Evolutionary conservation across 2,329 filamentous ascomycete genomes (phyloP).

Genomic region (Sporothrix brunneoviolacea): DNA sequence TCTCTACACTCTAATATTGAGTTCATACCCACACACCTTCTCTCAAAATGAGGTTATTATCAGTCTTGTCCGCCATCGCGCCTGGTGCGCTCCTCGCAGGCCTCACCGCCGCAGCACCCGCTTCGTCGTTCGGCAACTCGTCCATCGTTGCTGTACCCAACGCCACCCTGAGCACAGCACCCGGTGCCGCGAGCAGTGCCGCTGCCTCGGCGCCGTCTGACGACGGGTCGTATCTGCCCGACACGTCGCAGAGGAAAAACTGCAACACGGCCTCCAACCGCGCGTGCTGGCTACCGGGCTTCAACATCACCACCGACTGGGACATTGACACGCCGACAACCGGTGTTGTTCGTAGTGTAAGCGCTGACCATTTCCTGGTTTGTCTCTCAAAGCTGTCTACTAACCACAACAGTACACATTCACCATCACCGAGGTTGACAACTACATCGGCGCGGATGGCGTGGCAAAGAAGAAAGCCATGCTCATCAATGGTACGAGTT

Average conservation of each 20-base stretch:
- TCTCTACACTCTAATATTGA: neutral
- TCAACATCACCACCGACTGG: constrained; percentile 19
- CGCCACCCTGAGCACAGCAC: neutral
- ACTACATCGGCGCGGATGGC: constrained; percentile 13
- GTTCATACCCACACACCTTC: too few species aligned
- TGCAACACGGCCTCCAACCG: constrained; percentile 16
- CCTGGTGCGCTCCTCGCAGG: constrained; percentile 5
- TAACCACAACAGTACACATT: constrained; percentile 13
- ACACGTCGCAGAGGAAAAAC: neutral
- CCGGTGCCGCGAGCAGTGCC: neutral
- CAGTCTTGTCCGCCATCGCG: constrained; percentile 6
- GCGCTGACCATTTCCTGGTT: too few species aligned
- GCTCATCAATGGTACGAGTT: constrained; percentile 15
- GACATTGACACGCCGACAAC: constrained; percentile 14
- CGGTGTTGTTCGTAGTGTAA: constrained; percentile 13
- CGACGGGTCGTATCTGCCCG: neutral
- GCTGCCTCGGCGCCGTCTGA: neutral
- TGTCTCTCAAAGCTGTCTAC: neutral
- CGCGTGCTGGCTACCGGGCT: constrained; percentile 15
- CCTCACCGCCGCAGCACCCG: constrained; percentile 10
- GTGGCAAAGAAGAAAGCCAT: constrained; percentile 15
- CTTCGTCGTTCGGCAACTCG: neutral
- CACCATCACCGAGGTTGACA: constrained; percentile 14
- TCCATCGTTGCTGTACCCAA: neutral
- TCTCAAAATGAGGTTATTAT: constrained; percentile 6